These are phyloP conservation scores for Petunia axillaris DNA, from an alignment of 257 asterid species.

Conservation along the genomic window DNA sequence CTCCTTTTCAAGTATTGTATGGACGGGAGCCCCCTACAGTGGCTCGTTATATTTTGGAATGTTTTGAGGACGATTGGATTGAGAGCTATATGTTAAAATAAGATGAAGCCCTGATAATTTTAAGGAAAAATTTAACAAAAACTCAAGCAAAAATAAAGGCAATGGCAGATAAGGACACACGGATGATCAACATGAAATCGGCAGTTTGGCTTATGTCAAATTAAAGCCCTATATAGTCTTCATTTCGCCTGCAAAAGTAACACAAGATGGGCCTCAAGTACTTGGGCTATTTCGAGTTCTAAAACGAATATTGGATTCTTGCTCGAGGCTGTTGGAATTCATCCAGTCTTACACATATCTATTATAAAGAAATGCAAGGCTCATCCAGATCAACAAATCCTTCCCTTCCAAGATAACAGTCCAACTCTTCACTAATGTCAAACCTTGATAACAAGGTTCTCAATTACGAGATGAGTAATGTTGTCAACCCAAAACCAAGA, in stretches of 20 bases:
- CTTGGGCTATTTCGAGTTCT: neutral
- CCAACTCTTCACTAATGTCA: too few relatives aligned
- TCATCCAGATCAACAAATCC: too few relatives aligned
- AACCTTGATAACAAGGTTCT: too few relatives aligned
- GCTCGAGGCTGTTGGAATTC: neutral
- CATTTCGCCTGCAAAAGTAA: neutral
- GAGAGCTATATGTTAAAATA: neutral
- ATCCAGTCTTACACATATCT: neutral
- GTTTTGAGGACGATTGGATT: neutral
- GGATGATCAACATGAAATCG: neutral
- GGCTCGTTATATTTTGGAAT: neutral
- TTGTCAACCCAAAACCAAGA: too few relatives aligned
- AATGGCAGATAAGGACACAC: neutral
- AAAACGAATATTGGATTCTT: neutral
- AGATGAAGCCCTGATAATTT: neutral
- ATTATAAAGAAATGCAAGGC: too few relatives aligned
- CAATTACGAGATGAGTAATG: too few relatives aligned
- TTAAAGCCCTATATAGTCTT: conserved; percentile 8
- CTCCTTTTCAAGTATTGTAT: neutral
- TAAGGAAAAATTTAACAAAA: neutral
- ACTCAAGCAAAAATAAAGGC: neutral
- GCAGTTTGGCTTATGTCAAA: neutral
- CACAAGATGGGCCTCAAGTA: neutral
- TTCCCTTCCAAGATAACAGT: too few relatives aligned
- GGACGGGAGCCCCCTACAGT: neutral